Evolutionary conservation across 331 rosid species (phyloP).

Genomic region (Ulmus americana): DNA sequence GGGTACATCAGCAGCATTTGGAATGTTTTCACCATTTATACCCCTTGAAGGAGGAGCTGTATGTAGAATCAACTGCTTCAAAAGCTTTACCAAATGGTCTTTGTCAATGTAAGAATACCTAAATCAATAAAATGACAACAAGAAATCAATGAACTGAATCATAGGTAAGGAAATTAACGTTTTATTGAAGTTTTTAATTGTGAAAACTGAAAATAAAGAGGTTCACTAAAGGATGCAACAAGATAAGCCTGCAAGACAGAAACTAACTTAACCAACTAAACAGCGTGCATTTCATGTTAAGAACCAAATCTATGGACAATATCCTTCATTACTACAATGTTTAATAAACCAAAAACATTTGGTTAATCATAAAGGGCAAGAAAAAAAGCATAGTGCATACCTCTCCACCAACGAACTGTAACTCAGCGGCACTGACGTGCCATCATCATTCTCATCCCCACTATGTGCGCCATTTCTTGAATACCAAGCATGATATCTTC

Average conservation of each 20-base stretch:
- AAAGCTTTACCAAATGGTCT: constrained; percentile 85
- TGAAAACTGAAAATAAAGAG: not conserved
- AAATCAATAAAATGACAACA: constrained; percentile 20
- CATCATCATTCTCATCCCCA: constrained; percentile 68
- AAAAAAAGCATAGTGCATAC: constrained; percentile 37
- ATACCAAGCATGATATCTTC: constrained; percentile 96
- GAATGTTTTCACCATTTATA: constrained; percentile 49
- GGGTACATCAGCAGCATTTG: constrained; percentile 95
- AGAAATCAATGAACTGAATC: constrained; percentile 20
- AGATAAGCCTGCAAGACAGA: not conserved
- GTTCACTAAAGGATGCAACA: not conserved
- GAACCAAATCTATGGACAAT: not conserved
- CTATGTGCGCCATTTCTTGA: constrained; percentile 61
- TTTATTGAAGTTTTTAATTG: not conserved
- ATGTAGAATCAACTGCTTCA: constrained; percentile 70
- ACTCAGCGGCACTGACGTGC: constrained; percentile 73
- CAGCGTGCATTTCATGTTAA: not conserved
- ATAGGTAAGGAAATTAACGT: not conserved
- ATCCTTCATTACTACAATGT: not conserved
- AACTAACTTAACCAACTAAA: not conserved
- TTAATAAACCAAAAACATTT: constrained; percentile 11
- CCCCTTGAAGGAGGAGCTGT: constrained; percentile 48
- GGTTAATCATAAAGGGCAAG: not conserved
- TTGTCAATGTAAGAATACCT: constrained; percentile 83
- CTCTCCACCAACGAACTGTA: constrained; percentile 67